Base-by-base conservation (phyloP, 257 asterid genomes). In the Nicotiana paniculata region DNA sequence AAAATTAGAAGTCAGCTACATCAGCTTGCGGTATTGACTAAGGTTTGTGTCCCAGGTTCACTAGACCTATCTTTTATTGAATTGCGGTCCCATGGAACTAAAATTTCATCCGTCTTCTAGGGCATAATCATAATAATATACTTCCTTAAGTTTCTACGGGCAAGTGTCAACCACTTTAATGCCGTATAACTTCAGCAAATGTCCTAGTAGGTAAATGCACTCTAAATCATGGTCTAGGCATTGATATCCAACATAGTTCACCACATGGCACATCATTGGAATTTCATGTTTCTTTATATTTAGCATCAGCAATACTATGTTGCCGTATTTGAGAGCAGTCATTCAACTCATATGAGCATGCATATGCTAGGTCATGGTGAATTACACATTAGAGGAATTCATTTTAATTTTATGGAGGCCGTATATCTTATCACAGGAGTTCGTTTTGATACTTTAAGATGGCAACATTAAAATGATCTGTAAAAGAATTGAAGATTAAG, bases 21-120 rank as follows among this genome's bases (percentile, higher is more conserved):
- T 74, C 59, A 74, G 79, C 79, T 74, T 74, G 79, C 6, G 10
- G 61, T 12, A 7, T 26, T 48, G 62, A 74, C 61, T 48, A 48
- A 24, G 61, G 15, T 74, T 74, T 74, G 26, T 74, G 62, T 74
- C 61, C 79, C 79, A 48, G 79, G 63, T 33, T 74, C 79, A 74
- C 63, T 74, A 48, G 8, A 74, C 62, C 63, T 74, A 24, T 24
- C 43, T 74, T 72, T 46, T 72, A 72, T 35, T 46, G 61, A 24
- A 46, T 24, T 70, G 78, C 12, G 59, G 59, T 70, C 35, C 59
- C 15, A 15, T 6, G 39, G 26, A 46, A 74, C 61, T 74, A 13
- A 72, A 24, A 12, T 48, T 46, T 43, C 24, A 72, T 43, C 21
- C 5, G 58, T 12, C 26, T 72, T 72, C 39, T 46, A 10, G 24